These are phyloP conservation scores for Saturnispora serradocipensis DNA, from an alignment of 805 yeast species.

Conservation along the genomic window DNA sequence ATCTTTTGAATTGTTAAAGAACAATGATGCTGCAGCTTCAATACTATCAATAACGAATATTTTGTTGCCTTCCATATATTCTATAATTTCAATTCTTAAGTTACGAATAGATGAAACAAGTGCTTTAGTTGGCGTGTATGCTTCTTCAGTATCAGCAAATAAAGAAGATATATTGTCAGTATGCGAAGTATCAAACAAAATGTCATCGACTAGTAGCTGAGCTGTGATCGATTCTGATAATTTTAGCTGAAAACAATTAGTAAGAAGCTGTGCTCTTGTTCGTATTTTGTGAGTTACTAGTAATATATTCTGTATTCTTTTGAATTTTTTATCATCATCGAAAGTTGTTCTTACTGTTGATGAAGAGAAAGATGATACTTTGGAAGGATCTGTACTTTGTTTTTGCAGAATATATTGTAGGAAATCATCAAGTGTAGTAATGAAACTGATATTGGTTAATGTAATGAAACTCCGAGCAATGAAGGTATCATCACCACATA, in stretches of 20 bases:
- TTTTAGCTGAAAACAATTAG: constrained; percentile 12
- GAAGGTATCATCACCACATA: constrained; percentile 14
- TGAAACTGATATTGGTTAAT: constrained; percentile 14
- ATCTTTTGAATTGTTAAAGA: constrained; percentile 5
- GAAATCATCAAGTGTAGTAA: constrained; percentile 14
- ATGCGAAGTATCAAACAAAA: constrained; percentile 20
- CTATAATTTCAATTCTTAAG: constrained; percentile 15
- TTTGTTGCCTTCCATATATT: constrained; percentile 7
- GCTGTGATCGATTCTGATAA: constrained; percentile 11
- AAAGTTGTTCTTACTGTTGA: background rate
- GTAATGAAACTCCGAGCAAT: constrained; percentile 18
- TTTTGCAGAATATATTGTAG: background rate
- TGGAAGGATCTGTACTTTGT: background rate
- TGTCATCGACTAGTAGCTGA: constrained; percentile 18
- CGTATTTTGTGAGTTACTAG: constrained; percentile 17
- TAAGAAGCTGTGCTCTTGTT: constrained; percentile 19
- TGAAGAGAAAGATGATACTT: background rate
- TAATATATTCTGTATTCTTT: constrained; percentile 4
- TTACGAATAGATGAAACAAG: constrained; percentile 16
- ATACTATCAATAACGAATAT: constrained; percentile 15
- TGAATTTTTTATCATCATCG: background rate
- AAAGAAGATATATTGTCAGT: constrained; percentile 19
- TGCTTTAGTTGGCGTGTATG: constrained; percentile 13
- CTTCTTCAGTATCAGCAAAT: constrained; percentile 11
- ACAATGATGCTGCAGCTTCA: constrained; percentile 10